Evolutionary conservation across 805 yeast species (phyloP), one percentile per base, ranked within the genome.

Genomic region (Candida maris): DNA sequence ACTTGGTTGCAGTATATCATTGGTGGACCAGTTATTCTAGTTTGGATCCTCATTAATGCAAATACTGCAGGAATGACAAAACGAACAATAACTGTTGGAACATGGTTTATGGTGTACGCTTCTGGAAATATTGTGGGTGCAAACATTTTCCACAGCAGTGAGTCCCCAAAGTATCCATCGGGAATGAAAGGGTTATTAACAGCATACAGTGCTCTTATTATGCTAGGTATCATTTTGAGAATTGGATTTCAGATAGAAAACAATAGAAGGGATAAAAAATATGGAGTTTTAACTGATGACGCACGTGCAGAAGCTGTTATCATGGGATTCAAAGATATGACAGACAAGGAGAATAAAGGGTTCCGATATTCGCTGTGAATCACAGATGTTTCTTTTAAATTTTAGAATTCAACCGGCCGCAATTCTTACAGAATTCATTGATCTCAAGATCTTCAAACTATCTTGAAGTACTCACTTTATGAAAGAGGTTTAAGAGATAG

Each of bases 21-120:
- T 14, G 46, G 39, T 14, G 39, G 40, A 13, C 34, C 45, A 18
- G 38, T 42, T 16, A 38, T 41, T 26, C 22, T 41, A 4, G 37
- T 50, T 2, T 49, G 51, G 45, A 35, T 43, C 17, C 35, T 31
- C 7, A 14, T 39, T 19, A 34, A 42, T 30, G 43, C 81, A 30
- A 79, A 77, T 48, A 75, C 81, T 7, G 77, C 84, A 1, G 84
- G 84, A 4, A 71, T 75, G 29, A 75, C 80, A 3, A 78, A 77
- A 48, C 65, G 77, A 41, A 55, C 76, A 14, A 67, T 70, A 22
- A 54, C 81, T 29, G 71, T 70, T 45, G 77, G 73, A 7, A 48
- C 69, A 17, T 74, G 79, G 5, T 71, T 78, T 72, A 63, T 75
- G 35, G 71, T 70, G 12, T 77, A 75, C 49, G 73, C 77, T 12